Evolutionary conservation across 371 early-diverging fungal species (phyloP), one percentile per base, ranked within the genome.

Genomic region (Fennellomyces sp.): DNA sequence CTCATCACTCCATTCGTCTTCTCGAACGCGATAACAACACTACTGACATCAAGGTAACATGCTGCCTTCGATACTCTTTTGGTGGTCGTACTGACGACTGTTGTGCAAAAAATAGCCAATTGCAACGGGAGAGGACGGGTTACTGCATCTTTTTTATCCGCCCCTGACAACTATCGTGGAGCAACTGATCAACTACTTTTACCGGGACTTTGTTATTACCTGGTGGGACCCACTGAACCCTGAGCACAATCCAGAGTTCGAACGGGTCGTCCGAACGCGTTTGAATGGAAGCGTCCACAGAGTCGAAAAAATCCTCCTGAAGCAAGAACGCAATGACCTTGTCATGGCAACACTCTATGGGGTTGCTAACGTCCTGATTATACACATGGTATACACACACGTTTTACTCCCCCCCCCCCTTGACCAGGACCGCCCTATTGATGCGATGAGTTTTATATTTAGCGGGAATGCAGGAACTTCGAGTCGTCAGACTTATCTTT

Each of bases 361-460:
- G 27, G 63, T 76, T 42, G 81, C 81, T 3, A 81, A 81, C 29
- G 76, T 76, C 3, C 52, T 81, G 15, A 81, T 81, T 56, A 81
- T 81, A 60, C 81, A 81, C 51, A 81, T 81, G 81, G 81, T 77
- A 68, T n/a, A n/a, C n/a, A n/a, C n/a, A 56, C 29, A n/a, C 3
- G 23, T 29, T 48, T 47, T 31, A 13, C 25, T 48, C 19, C 21
- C 26, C 48, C 8, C 13, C 19, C 19, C 17, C 7, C 12, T 29
- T 29, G 7, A n/a, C n/a, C n/a, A n/a, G n/a, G n/a, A n/a, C n/a
- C n/a, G n/a, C n/a, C n/a, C n/a, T n/a, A n/a, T n/a, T n/a, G n/a
- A n/a, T n/a, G n/a, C n/a, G n/a, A n/a, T n/a, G n/a, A n/a, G n/a
- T n/a, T 29, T 50, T 26, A 39, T 29, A 13, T 21, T 39, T 39